These are phyloP conservation scores for Dendrocalamus latiflorus DNA, from an alignment of 202 grass and related monocot species.

Conservation along the genomic window DNA sequence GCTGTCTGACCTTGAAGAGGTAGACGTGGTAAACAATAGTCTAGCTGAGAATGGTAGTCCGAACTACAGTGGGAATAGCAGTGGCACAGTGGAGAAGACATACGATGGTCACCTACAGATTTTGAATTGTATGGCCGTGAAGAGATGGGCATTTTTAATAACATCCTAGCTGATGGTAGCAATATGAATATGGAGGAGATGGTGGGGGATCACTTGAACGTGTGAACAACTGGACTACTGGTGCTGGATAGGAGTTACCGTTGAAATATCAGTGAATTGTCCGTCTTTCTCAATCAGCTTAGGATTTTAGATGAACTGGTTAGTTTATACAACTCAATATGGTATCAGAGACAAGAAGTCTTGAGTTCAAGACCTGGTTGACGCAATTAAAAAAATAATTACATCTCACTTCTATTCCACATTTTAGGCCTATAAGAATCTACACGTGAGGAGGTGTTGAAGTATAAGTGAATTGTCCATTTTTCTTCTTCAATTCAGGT, in stretches of 20 bases:
- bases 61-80: neutral
- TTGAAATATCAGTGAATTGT: too few species aligned
- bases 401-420: too few species aligned
- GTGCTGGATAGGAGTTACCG: neutral
- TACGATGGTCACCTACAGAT: neutral
- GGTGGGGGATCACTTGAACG: neutral
- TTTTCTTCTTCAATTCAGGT: too few species aligned
- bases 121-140: neutral
- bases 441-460: too few species aligned
- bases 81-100: neutral
- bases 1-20: neutral
- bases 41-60: neutral
- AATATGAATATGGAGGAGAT: neutral
- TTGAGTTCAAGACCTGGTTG: too few species aligned
- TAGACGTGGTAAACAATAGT: neutral
- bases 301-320: too few species aligned
- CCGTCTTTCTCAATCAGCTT: too few species aligned
- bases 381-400: too few species aligned
- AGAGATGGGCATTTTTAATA: neutral
- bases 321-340: too few species aligned
- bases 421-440: too few species aligned
- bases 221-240: neutral
- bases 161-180: neutral
- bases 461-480: too few species aligned
- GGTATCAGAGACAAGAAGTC: too few species aligned